Base-by-base conservation (phyloP, 2,329 filamentous ascomycete genomes). In the Colletotrichum magnum region DNA sequence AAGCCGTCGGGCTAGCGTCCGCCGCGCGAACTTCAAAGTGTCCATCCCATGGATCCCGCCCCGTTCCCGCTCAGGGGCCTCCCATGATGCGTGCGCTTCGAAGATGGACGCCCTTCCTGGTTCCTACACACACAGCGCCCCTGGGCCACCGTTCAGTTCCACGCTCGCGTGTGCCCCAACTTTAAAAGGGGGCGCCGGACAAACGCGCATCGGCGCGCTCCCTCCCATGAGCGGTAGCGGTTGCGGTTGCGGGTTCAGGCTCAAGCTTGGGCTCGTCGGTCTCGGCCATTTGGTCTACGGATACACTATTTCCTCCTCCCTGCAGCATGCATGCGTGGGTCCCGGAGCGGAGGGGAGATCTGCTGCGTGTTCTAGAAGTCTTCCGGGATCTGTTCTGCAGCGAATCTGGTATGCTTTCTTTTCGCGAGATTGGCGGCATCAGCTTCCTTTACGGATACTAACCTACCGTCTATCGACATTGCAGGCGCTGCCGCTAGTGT, bases 1-100 rank as follows among this genome's bases (percentile, higher is more conserved):
- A 69, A 61, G 62, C 56, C 26, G 52, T 26, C 45, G 51, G 41
- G 43, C 67, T 69, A 61, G 62, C 66, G 61, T 50, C 48, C 66
- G 56, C 61, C 50, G 54, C 62, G 62, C 66, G 56, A 66, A 16
- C 7, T 52, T 48, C 66, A 56, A 60, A 18, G 18, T 18, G 18
- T 69, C 66, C 62, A 60, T 69, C 66, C 61, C 54, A 66, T 66
- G 66, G 62, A 56, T 68, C 57, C 68, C 64, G 57, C 50, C 58
- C 64, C 47, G 64, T 58, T 70, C 28, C 68, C 68, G 64, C 58
- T 54, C 68, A 70, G 58, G 68, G 64, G 28, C 52, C 64, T 70
- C 41, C 68, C 68, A 70, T 68, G 68, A 64, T 68, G 58, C 53
- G 36, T 63, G 58, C 53, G 36, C 43, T 58, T 56, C 26, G 51